Percentiles rank a stretch among this genome's conserved stretches.
These are phyloP conservation scores for Didymella pinodella DNA, from an alignment of 2,329 filamentous ascomycete genomes.

Conservation along the genomic window DNA sequence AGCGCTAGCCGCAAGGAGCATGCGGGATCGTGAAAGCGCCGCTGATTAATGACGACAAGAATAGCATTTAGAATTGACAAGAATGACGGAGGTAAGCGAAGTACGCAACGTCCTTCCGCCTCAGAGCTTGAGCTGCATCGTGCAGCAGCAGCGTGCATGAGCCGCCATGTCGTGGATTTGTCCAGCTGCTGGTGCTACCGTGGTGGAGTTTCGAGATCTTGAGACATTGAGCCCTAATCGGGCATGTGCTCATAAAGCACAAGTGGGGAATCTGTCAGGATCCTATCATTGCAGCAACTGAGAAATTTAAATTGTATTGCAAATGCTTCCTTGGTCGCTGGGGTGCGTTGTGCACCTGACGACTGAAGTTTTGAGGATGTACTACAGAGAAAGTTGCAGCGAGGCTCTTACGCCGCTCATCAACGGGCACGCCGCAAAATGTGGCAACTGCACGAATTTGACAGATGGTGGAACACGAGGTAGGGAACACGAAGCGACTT, in stretches of 20 bases:
- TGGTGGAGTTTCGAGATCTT: neutral
- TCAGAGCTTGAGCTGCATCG: neutral
- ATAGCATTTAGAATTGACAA: constrained; percentile 31
- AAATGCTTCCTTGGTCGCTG: neutral
- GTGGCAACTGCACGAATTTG: constrained; percentile 3
- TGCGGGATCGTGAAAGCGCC: constrained; percentile 26
- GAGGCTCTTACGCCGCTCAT: constrained; percentile 2
- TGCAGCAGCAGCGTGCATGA: neutral
- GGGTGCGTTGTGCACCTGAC: neutral
- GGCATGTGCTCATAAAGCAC: neutral
- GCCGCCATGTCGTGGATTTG: neutral
- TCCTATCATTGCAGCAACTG: neutral
- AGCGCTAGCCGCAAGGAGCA: constrained; percentile 28
- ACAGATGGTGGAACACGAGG: neutral
- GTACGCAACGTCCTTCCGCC: constrained; percentile 5
- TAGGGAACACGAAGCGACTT: neutral
- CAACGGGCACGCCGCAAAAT: constrained; percentile 7
- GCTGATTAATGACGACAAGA: constrained; percentile 43
- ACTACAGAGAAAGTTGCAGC: constrained; percentile 1
- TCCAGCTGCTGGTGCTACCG: neutral
- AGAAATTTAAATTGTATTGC: neutral
- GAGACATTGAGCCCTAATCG: neutral
- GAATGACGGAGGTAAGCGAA: constrained; percentile 29
- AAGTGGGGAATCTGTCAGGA: neutral
- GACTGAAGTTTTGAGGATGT: neutral